Evolutionary conservation across 148 eudicot species (phyloP).

Genomic region (Diospyros kaki): DNA sequence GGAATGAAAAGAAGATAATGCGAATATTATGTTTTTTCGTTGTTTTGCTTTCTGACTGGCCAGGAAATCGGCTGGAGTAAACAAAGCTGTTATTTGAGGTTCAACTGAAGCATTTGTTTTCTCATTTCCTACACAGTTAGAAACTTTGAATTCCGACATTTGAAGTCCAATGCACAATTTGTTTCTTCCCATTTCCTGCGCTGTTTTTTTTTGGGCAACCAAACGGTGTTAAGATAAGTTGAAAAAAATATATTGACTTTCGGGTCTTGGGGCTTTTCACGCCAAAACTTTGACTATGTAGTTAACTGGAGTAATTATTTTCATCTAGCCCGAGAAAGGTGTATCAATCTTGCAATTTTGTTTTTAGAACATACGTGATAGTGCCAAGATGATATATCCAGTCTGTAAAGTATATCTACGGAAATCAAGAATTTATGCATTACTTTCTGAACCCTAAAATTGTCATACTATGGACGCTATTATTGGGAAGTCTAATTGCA

Average conservation of each 20-base stretch:
- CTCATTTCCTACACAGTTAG: neutral
- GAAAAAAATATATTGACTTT: neutral
- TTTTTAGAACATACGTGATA: too few species aligned
- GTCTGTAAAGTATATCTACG: too few species aligned
- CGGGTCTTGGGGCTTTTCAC: neutral
- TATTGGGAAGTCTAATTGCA: neutral
- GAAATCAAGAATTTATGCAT: too few species aligned
- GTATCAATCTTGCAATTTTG: neutral
- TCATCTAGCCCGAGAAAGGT: neutral
- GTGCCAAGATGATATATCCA: too few species aligned
- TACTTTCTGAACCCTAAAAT: neutral
- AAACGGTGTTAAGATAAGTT: neutral
- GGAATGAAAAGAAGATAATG: neutral
- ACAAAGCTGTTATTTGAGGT: neutral
- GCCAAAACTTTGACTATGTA: neutral
- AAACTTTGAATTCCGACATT: neutral
- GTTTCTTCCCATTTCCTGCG: neutral
- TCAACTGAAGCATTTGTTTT: neutral
- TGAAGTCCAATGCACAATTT: neutral
- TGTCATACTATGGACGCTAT: neutral
- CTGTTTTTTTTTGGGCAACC: neutral
- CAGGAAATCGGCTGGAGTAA: neutral
- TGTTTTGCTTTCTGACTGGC: too few species aligned
- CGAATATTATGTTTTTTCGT: neutral
- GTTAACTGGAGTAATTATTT: neutral